Conservation (phyloP, 73 alveolate species). For the Paramecium primaurelia region DNA sequence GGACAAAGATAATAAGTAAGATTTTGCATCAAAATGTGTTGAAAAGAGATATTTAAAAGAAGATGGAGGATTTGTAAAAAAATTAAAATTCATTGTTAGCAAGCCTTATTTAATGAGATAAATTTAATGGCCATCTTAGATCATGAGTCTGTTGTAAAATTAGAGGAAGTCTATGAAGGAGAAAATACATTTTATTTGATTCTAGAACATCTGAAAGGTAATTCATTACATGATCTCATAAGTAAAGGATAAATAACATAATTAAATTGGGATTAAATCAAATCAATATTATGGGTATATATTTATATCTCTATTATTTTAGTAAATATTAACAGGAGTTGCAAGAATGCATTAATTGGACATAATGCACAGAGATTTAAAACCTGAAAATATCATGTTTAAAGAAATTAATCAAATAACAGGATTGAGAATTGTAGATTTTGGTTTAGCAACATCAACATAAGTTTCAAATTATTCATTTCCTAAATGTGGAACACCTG, state of each 20-base stretch:
- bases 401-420: not conserved
- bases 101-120: constrained; percentile 15
- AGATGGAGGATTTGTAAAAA: constrained; percentile 12
- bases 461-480: not conserved
- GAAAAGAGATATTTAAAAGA: constrained; percentile 29
- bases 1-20: not conserved
- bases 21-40: constrained; percentile 44
- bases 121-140: not conserved
- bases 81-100: not conserved
- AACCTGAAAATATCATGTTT: constrained; percentile 94
- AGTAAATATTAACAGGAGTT: constrained; percentile 74
- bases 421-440: constrained; percentile 54
- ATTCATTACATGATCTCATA: constrained; percentile 28
- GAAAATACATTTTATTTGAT: constrained; percentile 56
- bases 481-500: constrained; percentile 74
- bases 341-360: constrained; percentile 76
- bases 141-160: constrained; percentile 18
- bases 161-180: constrained; percentile 58
- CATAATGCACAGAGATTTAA: constrained; percentile 95
- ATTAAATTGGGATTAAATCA: constrained; percentile 1
- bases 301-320: not conserved
- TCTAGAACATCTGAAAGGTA: constrained; percentile 50
- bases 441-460: constrained; percentile 61
- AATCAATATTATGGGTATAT: not conserved
- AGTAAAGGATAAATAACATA: not conserved